These are phyloP conservation scores for Wickerhamomyces sp. DNA, from an alignment of 1,139 yeast genomes.

Conservation along the genomic window DNA sequence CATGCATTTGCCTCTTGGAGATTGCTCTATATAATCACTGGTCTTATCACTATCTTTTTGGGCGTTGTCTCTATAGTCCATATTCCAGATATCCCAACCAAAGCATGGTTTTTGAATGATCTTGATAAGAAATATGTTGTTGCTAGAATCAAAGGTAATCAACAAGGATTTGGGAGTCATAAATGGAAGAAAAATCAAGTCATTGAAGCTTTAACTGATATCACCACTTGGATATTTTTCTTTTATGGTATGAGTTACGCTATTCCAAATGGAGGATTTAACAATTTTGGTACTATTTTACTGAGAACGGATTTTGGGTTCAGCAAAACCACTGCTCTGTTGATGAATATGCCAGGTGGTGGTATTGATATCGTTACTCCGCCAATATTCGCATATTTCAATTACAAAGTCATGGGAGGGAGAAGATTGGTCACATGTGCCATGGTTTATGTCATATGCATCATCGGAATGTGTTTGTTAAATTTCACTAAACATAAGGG, in stretches of 20 bases:
- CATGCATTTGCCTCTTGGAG: conserved; percentile 42
- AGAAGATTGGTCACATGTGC: conserved; percentile 4
- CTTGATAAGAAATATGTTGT: conserved; percentile 47
- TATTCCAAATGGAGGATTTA: conserved; percentile 28
- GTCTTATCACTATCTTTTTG: conserved; percentile 40
- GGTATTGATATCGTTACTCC: conserved; percentile 1
- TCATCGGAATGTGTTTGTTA: conserved; percentile 9
- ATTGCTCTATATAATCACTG: conserved; percentile 40
- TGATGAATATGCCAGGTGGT: conserved; percentile 31
- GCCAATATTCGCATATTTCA: conserved; percentile 4
- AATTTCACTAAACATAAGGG: conserved; percentile 6
- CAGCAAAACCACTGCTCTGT: conserved; percentile 33
- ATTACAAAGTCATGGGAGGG: conserved; percentile 2
- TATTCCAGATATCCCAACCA: conserved; percentile 45
- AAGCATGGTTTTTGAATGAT: conserved; percentile 44
- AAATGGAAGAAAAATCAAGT: conserved; percentile 50
- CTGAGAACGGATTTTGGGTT: conserved; percentile 32
- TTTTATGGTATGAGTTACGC: conserved; percentile 26
- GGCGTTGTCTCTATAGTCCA: conserved; percentile 40
- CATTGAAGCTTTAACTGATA: conserved; percentile 35
- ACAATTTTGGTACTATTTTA: conserved; percentile 29
- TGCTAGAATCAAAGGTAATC: conserved; percentile 41
- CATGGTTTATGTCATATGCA: conserved; percentile 2
- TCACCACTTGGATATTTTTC: conserved; percentile 42
- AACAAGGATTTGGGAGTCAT: conserved; percentile 52